A percentile compares a stretch with the other conserved stretches of the same genome.
phyloP scores from a whole-genome alignment of 768 basidiomycete species.

The Neoboletus brunneissimus region DNA sequence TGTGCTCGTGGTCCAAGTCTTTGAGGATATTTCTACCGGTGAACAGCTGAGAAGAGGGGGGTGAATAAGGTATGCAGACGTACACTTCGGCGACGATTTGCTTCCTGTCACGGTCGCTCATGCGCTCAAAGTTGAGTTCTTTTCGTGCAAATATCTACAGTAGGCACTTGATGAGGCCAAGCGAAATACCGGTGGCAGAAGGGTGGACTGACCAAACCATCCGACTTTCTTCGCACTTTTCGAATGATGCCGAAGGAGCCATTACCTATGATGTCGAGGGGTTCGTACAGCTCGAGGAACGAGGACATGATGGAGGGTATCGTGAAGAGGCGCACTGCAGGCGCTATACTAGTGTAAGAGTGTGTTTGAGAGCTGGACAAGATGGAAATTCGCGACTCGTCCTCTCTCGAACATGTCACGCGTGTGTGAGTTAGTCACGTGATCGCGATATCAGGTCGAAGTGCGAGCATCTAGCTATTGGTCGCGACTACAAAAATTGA shows the following conservation, averaged over 20 bases:
- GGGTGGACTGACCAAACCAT: slow-evolving; percentile 64
- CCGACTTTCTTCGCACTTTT: slow-evolving; percentile 83
- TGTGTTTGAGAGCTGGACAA: slow-evolving; percentile 8
- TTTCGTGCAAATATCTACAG: slow-evolving; percentile 83
- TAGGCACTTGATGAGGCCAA: background rate
- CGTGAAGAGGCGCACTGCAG: background rate
- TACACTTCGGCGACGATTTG: slow-evolving; percentile 99
- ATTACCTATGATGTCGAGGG: slow-evolving; percentile 91
- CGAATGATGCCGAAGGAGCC: slow-evolving; percentile 98
- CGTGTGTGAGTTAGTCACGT: slow-evolving; percentile 21
- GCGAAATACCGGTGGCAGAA: slow-evolving; percentile 5
- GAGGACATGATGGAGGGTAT: slow-evolving; percentile 17
- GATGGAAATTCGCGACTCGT: slow-evolving; percentile 18
- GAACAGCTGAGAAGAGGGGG: background rate
- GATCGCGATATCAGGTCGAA: slow-evolving; percentile 23
- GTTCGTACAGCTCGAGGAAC: slow-evolving; percentile 78
- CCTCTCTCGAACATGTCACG: slow-evolving; percentile 28
- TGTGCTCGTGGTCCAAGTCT: slow-evolving; percentile 92
- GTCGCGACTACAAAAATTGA: too few relatives aligned
- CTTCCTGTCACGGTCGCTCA: slow-evolving; percentile 93
- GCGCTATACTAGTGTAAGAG: background rate
- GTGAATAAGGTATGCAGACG: slow-evolving; percentile 30
- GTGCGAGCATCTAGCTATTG: too few relatives aligned
- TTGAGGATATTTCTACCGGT: slow-evolving; percentile 85
- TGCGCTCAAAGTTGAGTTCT: slow-evolving; percentile 95